Evolutionary conservation across 805 yeast species (phyloP).

Genomic region (Ascoidea asiatica): DNA sequence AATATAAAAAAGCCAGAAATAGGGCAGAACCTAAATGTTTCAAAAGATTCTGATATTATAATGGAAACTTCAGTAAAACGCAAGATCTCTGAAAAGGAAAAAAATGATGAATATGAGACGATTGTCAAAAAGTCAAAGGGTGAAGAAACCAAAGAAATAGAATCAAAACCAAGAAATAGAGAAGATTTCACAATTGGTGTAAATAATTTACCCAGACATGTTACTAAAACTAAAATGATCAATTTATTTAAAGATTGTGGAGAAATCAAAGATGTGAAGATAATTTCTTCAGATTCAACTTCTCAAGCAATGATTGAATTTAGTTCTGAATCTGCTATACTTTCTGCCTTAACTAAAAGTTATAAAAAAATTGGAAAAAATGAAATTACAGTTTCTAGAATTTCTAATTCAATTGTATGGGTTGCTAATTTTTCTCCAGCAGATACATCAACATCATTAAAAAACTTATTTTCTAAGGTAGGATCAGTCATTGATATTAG

Average conservation of each 20-base stretch:
- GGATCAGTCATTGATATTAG: constrained; percentile 38
- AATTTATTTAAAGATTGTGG: constrained; percentile 53
- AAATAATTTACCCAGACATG: constrained; percentile 26
- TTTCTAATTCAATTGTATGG: constrained; percentile 46
- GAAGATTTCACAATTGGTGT: constrained; percentile 50
- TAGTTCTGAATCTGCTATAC: constrained; percentile 27
- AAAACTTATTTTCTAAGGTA: constrained; percentile 22
- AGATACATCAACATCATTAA: constrained; percentile 25
- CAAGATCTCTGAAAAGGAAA: neutral
- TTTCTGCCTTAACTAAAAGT: constrained; percentile 49
- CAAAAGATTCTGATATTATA: too few relatives aligned
- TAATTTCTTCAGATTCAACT: constrained; percentile 9
- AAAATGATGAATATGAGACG: neutral
- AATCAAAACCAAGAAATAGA: constrained; percentile 28
- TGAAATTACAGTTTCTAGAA: constrained; percentile 30
- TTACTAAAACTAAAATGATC: constrained; percentile 24
- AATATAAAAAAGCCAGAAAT: neutral
- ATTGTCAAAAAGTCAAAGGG: neutral
- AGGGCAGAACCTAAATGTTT: too few relatives aligned
- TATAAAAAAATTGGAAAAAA: constrained; percentile 29
- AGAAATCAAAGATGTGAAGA: constrained; percentile 22
- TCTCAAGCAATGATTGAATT: constrained; percentile 49
- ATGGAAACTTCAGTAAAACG: too few relatives aligned
- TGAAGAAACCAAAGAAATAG: neutral
- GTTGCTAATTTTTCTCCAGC: constrained; percentile 62